Evolutionary conservation across 169 alveolate genomes (phyloP), one percentile per base, ranked within the genome.

Genomic region (Plasmodium knowlesi): DNA sequence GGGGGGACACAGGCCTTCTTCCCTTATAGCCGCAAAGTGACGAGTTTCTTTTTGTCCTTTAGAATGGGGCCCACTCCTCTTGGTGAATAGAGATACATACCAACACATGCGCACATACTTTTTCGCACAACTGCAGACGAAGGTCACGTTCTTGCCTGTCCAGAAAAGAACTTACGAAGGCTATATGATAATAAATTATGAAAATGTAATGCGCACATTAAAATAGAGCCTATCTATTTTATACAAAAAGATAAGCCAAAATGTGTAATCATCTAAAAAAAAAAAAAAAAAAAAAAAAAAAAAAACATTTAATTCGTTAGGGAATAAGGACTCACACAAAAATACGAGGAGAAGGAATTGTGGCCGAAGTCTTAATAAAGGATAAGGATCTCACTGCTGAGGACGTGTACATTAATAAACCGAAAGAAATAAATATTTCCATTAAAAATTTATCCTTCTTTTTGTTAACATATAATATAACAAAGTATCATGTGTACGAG

Each of bases 301-400:
- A 61, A 22, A 85, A 39, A 22, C 74, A 71, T 71, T 25, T 86
- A 53, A 34, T 86, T 78, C 76, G 39, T 43, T 32, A 86, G 93
- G 93, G 93, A 43, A 32, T 86, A 50, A 86, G 86, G 41, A 86
- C 93, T 14, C 43, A 86, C 57, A 86, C 93, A 43, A 86, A 86
- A 74, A 86, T 86, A 34, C 41, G 41, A 57, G 82, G 86, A 9
- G 81, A 86, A 86, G 93, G 93, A 53, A 70, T 86, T 76, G 57
- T 86, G 71, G 93, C 93, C 32, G 78, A 86, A 34, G 93, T 86
- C n/a, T 16, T 54, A 37, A 86, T 86, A 86, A 86, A 86, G 34
- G 85, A 86, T 86, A 73, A 76, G 28, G 93, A 86, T 34, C 43
- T 86, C 57, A 50, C 67, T 9, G 70, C 81, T 50, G 86, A 86